Percentiles rank a stretch among this genome's conserved stretches.
Evolutionary conservation across 2,329 filamentous ascomycete species (phyloP).

Genomic region (Ceratocystis eucalypticola): DNA sequence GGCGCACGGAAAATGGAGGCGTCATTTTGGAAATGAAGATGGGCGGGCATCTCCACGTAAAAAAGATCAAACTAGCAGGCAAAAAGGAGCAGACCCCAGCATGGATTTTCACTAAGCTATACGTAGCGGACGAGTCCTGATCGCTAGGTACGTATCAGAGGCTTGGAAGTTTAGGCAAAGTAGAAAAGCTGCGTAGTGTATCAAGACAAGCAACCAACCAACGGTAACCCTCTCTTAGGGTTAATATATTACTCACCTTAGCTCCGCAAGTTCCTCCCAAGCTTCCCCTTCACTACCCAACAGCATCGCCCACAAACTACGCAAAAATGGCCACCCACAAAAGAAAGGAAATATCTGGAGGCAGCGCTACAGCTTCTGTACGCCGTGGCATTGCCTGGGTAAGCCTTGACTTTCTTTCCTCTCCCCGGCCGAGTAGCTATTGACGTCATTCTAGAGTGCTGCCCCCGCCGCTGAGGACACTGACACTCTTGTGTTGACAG

Average conservation of each 20-base stretch:
- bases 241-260: neutral
- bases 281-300: neutral
- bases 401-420: neutral
- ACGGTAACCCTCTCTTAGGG: neutral
- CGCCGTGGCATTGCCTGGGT: slow-evolving; percentile 18
- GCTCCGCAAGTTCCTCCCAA: neutral
- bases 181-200: too few relatives aligned
- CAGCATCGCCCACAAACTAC: neutral
- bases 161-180: too few relatives aligned
- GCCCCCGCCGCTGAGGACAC: slow-evolving; percentile 12
- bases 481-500: slow-evolving; percentile 48
- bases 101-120: neutral
- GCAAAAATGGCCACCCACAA: neutral
- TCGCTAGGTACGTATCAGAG: too few relatives aligned
- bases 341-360: slow-evolving; percentile 10
- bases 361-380: slow-evolving; percentile 6
- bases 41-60: slow-evolving; percentile 24
- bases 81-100: slow-evolving; percentile 24
- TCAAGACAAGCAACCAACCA: neutral
- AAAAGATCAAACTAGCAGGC: slow-evolving; percentile 27
- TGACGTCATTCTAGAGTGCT: slow-evolving; percentile 4
- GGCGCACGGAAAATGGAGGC: slow-evolving; percentile 18
- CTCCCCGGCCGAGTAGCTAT: neutral
- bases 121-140: neutral
- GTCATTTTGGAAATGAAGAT: slow-evolving; percentile 22